Conservation (phyloP, 169 alveolate genomes). For the Plasmodium billcollinsi region DNA sequence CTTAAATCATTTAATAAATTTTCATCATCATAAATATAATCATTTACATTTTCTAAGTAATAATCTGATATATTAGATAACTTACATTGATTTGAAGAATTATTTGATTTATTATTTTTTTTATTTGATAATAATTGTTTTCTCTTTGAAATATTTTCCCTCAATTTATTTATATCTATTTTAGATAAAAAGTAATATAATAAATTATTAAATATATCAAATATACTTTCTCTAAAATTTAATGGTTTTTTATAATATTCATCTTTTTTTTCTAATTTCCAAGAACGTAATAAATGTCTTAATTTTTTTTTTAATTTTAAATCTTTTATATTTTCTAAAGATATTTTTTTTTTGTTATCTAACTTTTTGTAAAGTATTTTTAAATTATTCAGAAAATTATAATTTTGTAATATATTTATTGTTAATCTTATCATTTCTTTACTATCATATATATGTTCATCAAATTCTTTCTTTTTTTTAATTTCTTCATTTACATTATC, state of each 20-base stretch:
- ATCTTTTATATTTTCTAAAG: slow-evolving; percentile 77
- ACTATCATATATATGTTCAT: slow-evolving; percentile 72
- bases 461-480: slow-evolving; percentile 20
- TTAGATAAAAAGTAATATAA: slow-evolving; percentile 79
- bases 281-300: slow-evolving; percentile 84
- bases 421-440: slow-evolving; percentile 77
- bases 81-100: neutral
- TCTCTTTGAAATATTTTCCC: slow-evolving; percentile 63
- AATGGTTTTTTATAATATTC: slow-evolving; percentile 79
- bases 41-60: neutral
- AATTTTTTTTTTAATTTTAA: slow-evolving; percentile 83
- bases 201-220: slow-evolving; percentile 78
- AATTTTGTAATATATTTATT: slow-evolving; percentile 62
- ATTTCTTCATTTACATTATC: neutral
- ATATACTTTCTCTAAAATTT: slow-evolving; percentile 82
- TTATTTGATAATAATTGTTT: slow-evolving; percentile 34
- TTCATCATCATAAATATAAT: slow-evolving; percentile 15
- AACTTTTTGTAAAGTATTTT: slow-evolving; percentile 67
- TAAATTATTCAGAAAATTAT: slow-evolving; percentile 71
- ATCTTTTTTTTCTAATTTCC: slow-evolving; percentile 78
- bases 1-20: neutral
- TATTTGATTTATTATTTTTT: slow-evolving; percentile 10
- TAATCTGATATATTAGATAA: neutral
- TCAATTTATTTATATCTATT: slow-evolving; percentile 79
- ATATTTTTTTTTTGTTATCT: slow-evolving; percentile 76